phyloP scores from a whole-genome alignment of 352 stramenopile species.

The Phytopythium aichiense region DNA sequence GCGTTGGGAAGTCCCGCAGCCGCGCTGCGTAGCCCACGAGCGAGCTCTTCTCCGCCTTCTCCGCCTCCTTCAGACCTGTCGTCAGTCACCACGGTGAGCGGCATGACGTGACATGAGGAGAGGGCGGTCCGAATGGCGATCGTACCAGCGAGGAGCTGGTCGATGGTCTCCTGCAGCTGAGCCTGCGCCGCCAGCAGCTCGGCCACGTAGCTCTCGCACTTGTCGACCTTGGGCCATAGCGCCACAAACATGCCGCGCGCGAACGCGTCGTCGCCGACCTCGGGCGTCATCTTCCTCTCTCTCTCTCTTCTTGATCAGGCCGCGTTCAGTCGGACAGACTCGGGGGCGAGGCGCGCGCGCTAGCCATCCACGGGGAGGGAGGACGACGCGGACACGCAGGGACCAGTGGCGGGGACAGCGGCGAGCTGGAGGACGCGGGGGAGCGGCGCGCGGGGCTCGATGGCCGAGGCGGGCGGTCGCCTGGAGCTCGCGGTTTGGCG shows the following conservation, averaged over 20 bases:
- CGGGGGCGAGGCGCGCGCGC: neutral
- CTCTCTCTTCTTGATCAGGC: no score
- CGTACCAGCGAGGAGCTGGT: constrained; percentile 53
- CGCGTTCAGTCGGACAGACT: no score
- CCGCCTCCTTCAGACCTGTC: constrained; percentile 54
- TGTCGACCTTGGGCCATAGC: constrained; percentile 82
- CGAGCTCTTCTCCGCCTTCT: constrained; percentile 44
- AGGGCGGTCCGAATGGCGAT: neutral
- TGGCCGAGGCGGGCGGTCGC: neutral
- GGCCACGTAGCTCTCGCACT: constrained; percentile 72
- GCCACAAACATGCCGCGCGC: constrained; percentile 63
- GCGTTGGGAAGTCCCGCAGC: constrained; percentile 58
- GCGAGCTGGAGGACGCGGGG: neutral
- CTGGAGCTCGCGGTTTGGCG: neutral
- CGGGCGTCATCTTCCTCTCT: neutral
- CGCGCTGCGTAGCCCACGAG: constrained; percentile 70
- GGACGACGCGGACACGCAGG: neutral
- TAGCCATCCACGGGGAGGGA: neutral
- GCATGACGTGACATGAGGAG: neutral
- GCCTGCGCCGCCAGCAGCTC: constrained; percentile 66
- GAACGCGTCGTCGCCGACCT: neutral
- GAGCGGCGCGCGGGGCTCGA: neutral
- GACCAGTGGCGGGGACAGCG: neutral
- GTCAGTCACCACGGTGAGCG: neutral
- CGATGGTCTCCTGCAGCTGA: constrained; percentile 65